Evolutionary conservation across 1,139 yeast species (phyloP).

Genomic region (Petasospora fabianii): DNA sequence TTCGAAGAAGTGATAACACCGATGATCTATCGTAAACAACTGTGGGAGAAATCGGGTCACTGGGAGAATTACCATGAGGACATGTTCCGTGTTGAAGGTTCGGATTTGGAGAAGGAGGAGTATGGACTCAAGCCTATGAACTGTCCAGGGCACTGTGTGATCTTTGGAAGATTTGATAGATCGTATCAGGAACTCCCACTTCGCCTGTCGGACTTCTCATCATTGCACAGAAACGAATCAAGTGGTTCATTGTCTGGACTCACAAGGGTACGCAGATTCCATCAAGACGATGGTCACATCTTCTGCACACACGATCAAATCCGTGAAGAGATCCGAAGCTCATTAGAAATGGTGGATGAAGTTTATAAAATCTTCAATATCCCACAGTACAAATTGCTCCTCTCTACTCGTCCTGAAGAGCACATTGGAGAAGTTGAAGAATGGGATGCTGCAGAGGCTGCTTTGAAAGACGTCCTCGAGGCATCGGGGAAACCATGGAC

Average conservation of each 20-base stretch:
- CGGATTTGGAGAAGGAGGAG: slow-evolving; percentile 44
- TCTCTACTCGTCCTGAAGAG: slow-evolving; percentile 85
- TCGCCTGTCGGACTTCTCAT: slow-evolving; percentile 87
- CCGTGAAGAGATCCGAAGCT: slow-evolving; percentile 68
- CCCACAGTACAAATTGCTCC: slow-evolving; percentile 56
- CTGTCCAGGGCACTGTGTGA: slow-evolving; percentile 96
- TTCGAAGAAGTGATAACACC: slow-evolving; percentile 95
- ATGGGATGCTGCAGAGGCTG: slow-evolving; percentile 84
- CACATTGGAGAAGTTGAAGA: slow-evolving; percentile 78
- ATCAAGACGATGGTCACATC: slow-evolving; percentile 98
- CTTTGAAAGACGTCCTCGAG: slow-evolving; percentile 62
- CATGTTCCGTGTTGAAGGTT: slow-evolving; percentile 75
- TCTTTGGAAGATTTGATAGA: slow-evolving; percentile 77
- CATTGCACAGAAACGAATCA: slow-evolving; percentile 91
- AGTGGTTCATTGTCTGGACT: slow-evolving; percentile 93
- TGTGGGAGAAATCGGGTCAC: slow-evolving; percentile 94
- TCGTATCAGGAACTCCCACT: slow-evolving; percentile 89
- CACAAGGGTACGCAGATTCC: slow-evolving; percentile 93
- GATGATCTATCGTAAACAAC: slow-evolving; percentile 72
- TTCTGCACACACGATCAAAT: slow-evolving; percentile 87
- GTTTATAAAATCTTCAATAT: slow-evolving; percentile 81
- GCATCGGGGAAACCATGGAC: slow-evolving; percentile 63
- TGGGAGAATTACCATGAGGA: slow-evolving; percentile 95
- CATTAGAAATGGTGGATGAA: slow-evolving; percentile 70
- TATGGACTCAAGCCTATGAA: slow-evolving; percentile 96